Evolutionary conservation across 768 basidiomycete species (phyloP), one percentile per base, ranked within the genome.

Genomic region (Boletus sp.): DNA sequence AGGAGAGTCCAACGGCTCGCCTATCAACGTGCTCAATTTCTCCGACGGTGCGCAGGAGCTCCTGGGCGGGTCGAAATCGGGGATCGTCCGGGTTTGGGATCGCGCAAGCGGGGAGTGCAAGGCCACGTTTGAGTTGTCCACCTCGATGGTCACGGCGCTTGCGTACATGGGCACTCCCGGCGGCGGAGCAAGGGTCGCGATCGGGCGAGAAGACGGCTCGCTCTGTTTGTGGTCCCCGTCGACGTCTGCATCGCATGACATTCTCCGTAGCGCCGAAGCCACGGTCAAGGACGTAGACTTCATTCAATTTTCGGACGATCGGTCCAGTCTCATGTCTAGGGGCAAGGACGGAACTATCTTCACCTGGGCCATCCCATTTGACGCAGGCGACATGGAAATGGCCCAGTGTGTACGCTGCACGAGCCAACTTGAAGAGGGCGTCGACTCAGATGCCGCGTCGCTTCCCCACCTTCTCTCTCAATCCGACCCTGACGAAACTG

Each of bases 1-100:
- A 33, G 33, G 2, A 4, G 39, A 15, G 3, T 8, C 50, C 6
- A 15, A 33, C 8, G 49, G 7, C 14, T 30, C 24, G 12, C 37
- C 36, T 0, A 18, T 54, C 14, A 36, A 32, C 1, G 56, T 50
- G 1, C 48, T 69, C 40, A n/a, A 47, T 9, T 69, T 68, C 48
- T 65, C 68, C 57, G 54, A 52, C 10, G 55, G 60, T 20, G 56
- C 55, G 3, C 32, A 32, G 41, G 44, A 50, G 4, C 51, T 69
- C 39, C 57, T 64, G 18, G 61, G 67, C 0, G 69, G 62, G 5
- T 66, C 55, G 17, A 3, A 52, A n/a, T 18, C 47, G 2, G 60
- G 59, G 2, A 50, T 54, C 3, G 58, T 70, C 6, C 57, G 36
- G 0, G 10, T 70, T 20, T 70, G 64, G 68, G 61, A 67, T 46